These are phyloP conservation scores for Tremellales sp. DNA, from an alignment of 1,284 basidiomycete species.

Conservation along the genomic window DNA sequence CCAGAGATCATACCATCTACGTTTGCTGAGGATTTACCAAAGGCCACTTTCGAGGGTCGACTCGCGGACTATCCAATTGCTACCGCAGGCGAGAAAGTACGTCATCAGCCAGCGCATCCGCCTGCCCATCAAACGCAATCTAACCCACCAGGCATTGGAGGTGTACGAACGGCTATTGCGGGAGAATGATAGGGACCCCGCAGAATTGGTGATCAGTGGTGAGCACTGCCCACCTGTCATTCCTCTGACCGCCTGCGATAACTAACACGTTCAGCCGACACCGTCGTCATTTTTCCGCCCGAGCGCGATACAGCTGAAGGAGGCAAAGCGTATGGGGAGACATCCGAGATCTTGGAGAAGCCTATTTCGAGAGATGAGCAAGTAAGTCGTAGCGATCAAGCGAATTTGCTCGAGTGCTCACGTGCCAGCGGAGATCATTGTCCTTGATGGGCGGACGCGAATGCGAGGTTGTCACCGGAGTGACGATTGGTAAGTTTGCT, in stretches of 20 bases:
- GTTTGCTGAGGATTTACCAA: slow-evolving; percentile 76
- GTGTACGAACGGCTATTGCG: slow-evolving; percentile 80
- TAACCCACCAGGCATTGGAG: slow-evolving; percentile 69
- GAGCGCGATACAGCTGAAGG: slow-evolving; percentile 55
- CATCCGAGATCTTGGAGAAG: slow-evolving; percentile 66
- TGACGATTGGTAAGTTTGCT: slow-evolving; percentile 62
- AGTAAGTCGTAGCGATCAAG: slow-evolving; percentile 17
- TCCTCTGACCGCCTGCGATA: not conserved
- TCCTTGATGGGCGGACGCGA: slow-evolving; percentile 76
- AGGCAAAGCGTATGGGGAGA: slow-evolving; percentile 29
- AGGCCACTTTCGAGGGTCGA: slow-evolving; percentile 63
- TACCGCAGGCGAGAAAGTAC: slow-evolving; percentile 78
- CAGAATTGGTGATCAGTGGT: slow-evolving; percentile 92
- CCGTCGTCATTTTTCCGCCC: slow-evolving; percentile 78
- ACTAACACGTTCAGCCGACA: slow-evolving; percentile 71
- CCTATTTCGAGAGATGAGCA: slow-evolving; percentile 77
- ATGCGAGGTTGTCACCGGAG: slow-evolving; percentile 88
- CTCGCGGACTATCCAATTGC: slow-evolving; percentile 90
- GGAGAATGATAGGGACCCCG: slow-evolving; percentile 72
- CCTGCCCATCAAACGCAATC: not conserved
- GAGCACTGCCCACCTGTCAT: slow-evolving; percentile 17
- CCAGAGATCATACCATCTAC: slow-evolving; percentile 85
- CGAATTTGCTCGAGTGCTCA: not conserved
- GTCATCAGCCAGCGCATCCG: not conserved
- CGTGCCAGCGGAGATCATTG: slow-evolving; percentile 59